Evolutionary conservation across 169 alveolate species (phyloP), one percentile per base, ranked within the genome.

Genomic region (Perkinsus olseni): DNA sequence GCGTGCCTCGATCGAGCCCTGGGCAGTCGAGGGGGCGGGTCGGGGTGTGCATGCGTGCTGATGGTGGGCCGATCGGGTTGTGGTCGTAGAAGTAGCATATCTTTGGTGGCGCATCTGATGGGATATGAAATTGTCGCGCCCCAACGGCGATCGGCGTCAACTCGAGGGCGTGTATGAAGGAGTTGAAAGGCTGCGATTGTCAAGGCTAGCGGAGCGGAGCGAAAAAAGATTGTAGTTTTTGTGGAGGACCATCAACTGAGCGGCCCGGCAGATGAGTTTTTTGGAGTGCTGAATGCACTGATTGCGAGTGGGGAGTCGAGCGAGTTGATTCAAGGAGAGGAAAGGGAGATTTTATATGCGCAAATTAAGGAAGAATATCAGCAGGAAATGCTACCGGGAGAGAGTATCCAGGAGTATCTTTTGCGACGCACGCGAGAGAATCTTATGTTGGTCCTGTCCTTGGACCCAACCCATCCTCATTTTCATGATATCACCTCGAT

Each of bases 251-350:
- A 97, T 93, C 98, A 97, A 39, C 51, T 98, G 51, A 4, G 13
- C 31, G 82, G 82, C 1, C 95, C 97, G n/a, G 93, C 93, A n/a
- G 94, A 96, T 28, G 97, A 94, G 50, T 96, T 98, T 93, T 93
- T 97, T 93, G 98, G 97, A 92, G 95, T 96, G 48, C 93, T 98
- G 62, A 98, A 98, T 95, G 93, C 97, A 28, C 93, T 98, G 48
- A 93, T 98, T n/a, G 95, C 98, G 36, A 96, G 98, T 20, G 99
- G 99, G 36, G 99, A 98, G 94, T 97, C 97, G 20, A 98, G 98
- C 31, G 98, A 98, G 34, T 96, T 98, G 28, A 97, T 94, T 91
- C 94, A 97, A 34, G 95, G 97, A 38, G 99, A 98, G 94, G 99
- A 98, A 96, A 96, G 97, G 37, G 99, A 98, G 82, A 97, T 98